Evolutionary conservation across 768 basidiomycete genomes (phyloP), one percentile per base, ranked within the genome.

Genomic region (Obba rivulosa): DNA sequence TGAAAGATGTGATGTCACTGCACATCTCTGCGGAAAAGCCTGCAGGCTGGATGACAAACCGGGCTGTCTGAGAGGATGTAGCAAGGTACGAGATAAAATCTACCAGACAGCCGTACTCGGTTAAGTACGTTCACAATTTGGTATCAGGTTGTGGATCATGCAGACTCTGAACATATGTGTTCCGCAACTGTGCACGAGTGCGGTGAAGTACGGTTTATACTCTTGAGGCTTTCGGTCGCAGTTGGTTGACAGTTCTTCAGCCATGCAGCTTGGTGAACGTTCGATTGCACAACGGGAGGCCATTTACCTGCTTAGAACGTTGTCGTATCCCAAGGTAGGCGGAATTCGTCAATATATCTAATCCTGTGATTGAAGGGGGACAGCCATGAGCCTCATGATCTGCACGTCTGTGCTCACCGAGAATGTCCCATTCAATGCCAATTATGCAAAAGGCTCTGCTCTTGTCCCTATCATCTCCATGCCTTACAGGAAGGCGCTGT

Each of bases 371-470:
- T 28, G 11, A 42, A 35, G 21, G 22, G 18, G 3, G 17, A 4
- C 52, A 83, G 81, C 48, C 69, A 77, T 28, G 53, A 67, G 34
- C 55, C 59, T 4, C 81, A 83, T 54, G 49, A 56, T 2, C 54
- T 63, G 3, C 81, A 83, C 62, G 58, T 59, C 34, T 83, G 83
- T 51, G 74, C 78, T 34, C 64, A 71, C 25, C 64, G 73, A 11
- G 68, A 74, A 31, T 83, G 83, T 53, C 80, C 81, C 0, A 53
- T 79, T 8, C 51, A 60, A 2, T 83, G 81, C 54, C 67, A 76
- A 44, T 60, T 84, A 3, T 84, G 82, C 57, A 76, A 70, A 52
- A 69, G 79, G 14, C 63, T 79, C 17, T 83, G 81, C 50, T 63
- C 71, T 1, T 54, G 65, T 40, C 54, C 57, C 17, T 60, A 78